A percentile compares a stretch with the other conserved stretches of the same genome.
phyloP scores from a whole-genome alignment of 2,329 filamentous ascomycete genomes.

The Bipolaris sorokiniana region DNA sequence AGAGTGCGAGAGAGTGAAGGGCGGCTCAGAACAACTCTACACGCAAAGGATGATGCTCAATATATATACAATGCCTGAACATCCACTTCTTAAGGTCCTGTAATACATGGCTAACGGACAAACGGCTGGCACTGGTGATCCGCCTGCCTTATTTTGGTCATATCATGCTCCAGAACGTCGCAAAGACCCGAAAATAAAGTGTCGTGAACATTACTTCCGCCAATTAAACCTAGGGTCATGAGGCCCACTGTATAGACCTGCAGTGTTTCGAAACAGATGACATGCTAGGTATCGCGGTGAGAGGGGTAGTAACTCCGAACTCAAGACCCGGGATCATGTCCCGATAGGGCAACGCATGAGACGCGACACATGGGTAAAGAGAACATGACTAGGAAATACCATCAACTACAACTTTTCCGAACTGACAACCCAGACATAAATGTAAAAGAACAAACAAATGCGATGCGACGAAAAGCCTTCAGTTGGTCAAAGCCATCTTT shows the following conservation, averaged over 20 bases:
- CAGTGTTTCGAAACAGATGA: conserved; percentile 15
- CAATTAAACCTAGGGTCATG: conserved; percentile 2
- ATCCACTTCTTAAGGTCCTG: background rate
- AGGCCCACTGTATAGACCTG: conserved; percentile 4
- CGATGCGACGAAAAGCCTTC: conserved; percentile 7
- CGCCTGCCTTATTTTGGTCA: conserved; percentile 1
- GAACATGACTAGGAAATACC: background rate
- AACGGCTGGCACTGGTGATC: background rate
- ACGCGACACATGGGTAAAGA: background rate
- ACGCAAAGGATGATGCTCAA: background rate
- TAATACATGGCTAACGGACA: conserved; percentile 2
- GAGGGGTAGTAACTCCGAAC: background rate
- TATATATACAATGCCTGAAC: background rate
- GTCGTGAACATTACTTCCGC: conserved; percentile 10
- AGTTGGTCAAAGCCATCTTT: conserved; percentile 37
- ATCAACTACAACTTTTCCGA: background rate
- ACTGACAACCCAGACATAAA: background rate
- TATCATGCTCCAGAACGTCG: background rate
- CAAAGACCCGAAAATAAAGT: conserved; percentile 3
- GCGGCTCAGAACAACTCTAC: background rate
- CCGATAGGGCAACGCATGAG: background rate
- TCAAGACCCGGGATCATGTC: background rate
- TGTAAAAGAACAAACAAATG: background rate
- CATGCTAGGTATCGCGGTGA: background rate
- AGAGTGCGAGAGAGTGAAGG: background rate